Evolutionary conservation across 371 early-diverging fungal genomes (phyloP).

Genomic region (Rhizopus sp.): DNA sequence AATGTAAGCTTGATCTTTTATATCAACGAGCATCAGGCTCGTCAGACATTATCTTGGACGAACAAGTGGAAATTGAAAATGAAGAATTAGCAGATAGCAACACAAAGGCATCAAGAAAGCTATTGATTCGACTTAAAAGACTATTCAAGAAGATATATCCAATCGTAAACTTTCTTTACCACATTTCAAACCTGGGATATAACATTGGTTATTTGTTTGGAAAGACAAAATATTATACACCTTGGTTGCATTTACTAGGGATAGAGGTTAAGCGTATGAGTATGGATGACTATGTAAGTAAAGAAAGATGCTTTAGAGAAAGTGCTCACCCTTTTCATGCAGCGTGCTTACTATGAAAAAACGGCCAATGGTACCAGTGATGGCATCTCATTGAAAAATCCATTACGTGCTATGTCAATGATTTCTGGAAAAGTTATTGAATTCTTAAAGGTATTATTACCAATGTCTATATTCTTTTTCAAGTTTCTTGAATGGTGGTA

Average conservation of each 20-base stretch:
- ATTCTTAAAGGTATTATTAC: constrained; percentile 74
- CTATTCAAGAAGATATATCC: constrained; percentile 70
- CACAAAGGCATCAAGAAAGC: constrained; percentile 18
- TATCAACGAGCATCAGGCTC: constrained; percentile 73
- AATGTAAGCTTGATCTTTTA: constrained; percentile 72
- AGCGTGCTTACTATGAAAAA: constrained; percentile 49
- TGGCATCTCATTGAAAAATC: constrained; percentile 23
- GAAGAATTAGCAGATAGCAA: constrained; percentile 36
- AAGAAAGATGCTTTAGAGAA: not conserved
- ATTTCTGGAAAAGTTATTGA: constrained; percentile 65
- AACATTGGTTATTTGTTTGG: constrained; percentile 83
- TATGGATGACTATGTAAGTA: constrained; percentile 77
- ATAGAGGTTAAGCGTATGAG: constrained; percentile 79
- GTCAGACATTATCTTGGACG: constrained; percentile 65
- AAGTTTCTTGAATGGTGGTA: constrained; percentile 97
- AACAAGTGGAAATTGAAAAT: constrained; percentile 38
- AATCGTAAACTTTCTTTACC: constrained; percentile 64
- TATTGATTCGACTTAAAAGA: constrained; percentile 40
- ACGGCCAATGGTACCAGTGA: constrained; percentile 11
- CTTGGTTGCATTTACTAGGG: constrained; percentile 78
- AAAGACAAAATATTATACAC: constrained; percentile 75
- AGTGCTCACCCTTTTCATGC: not conserved
- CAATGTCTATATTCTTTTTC: constrained; percentile 89
- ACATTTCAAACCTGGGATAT: constrained; percentile 63
- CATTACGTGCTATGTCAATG: constrained; percentile 21